Evolutionary conservation across 495 filamentous ascomycete species (phyloP).

Genomic region (Pseudomonodictys pantanalensis): DNA sequence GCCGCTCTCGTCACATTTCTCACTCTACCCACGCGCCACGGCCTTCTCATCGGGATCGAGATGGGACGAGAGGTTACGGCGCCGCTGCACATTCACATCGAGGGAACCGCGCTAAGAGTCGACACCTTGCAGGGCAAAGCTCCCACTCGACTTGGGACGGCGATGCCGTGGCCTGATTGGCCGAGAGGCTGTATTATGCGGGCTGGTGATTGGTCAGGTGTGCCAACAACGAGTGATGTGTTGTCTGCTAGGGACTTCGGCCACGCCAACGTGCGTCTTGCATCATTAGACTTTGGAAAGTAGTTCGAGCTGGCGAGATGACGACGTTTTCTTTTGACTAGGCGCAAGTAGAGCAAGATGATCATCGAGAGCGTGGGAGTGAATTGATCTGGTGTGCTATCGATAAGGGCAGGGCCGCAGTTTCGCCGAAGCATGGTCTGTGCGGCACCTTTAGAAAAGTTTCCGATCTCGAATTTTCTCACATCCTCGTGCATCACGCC

Average conservation of each 20-base stretch:
- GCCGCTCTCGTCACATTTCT: conserved; percentile 21
- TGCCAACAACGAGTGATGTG: conserved; percentile 21
- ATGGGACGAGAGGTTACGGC: background rate
- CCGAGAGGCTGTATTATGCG: background rate
- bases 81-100: conserved; percentile 19
- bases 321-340: no score
- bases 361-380: no score
- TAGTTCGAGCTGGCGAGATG: conserved; percentile 5
- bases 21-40: conserved; percentile 6
- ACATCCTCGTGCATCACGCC: conserved; percentile 1
- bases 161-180: conserved; percentile 6
- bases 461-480: conserved; percentile 3
- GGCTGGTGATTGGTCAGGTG: conserved; percentile 11
- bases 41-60: conserved; percentile 14
- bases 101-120: conserved; percentile 9
- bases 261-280: conserved; percentile 21
- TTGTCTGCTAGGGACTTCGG: conserved; percentile 19
- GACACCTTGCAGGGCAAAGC: background rate
- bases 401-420: background rate
- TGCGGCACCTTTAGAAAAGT: conserved; percentile 3
- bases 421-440: background rate
- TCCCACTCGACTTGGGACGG: conserved; percentile 10
- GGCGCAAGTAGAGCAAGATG: no score
- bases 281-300: background rate
- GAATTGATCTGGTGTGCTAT: no score